A percentile compares a stretch with the other conserved stretches of the same genome.
Conservation (phyloP, 2,329 filamentous ascomycete genomes). For the Paraphaeosphaeria sporulosa region DNA sequence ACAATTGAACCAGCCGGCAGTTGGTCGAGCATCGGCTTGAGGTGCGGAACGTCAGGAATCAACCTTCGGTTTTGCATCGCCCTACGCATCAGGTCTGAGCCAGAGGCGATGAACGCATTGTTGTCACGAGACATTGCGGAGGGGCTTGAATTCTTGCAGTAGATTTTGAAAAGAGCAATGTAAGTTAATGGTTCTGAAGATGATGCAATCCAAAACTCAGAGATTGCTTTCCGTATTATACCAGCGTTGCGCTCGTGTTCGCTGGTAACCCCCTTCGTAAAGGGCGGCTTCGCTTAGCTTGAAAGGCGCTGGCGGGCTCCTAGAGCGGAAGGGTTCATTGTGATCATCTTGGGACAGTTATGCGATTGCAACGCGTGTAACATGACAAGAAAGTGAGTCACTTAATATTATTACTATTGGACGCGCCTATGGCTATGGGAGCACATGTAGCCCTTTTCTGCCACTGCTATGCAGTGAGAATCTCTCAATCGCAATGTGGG, state of each 20-base stretch:
- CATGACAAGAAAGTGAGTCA: neutral
- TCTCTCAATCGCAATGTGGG: neutral
- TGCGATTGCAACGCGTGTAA: neutral
- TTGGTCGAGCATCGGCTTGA: constrained; percentile 2
- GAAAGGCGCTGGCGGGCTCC: neutral
- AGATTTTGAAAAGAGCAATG: neutral
- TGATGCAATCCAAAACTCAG: neutral
- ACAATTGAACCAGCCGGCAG: constrained; percentile 4
- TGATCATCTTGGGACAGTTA: neutral
- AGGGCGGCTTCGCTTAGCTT: neutral
- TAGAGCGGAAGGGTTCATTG: neutral
- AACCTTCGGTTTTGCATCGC: constrained; percentile 8
- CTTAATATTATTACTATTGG: neutral
- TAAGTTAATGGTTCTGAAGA: neutral
- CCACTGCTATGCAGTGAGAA: neutral
- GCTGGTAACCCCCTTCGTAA: neutral
- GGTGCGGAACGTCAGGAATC: constrained; percentile 1
- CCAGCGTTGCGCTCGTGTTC: neutral
- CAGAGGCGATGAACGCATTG: neutral
- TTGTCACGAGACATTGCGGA: constrained; percentile 1
- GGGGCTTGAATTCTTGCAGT: neutral
- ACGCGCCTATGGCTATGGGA: neutral
- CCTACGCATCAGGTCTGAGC: constrained; percentile 7
- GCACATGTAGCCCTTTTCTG: neutral
- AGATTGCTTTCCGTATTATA: neutral